Conservation (phyloP, 768 basidiomycete genomes). For the Tulasnella sp. region DNA sequence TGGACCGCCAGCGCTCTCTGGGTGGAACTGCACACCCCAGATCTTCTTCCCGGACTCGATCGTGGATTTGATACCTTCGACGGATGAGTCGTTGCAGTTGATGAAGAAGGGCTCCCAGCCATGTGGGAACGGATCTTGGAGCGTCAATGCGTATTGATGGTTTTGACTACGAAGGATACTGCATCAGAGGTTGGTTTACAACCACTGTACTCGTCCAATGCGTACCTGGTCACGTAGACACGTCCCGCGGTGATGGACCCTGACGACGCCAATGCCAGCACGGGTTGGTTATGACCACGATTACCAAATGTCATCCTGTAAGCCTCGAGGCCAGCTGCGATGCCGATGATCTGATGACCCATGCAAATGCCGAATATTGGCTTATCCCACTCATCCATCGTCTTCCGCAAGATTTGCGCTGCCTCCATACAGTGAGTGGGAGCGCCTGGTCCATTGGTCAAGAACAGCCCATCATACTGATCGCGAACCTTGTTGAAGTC, state of each 20-base stretch:
- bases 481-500: conserved; percentile 90
- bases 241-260: conserved; percentile 92
- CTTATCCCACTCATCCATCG: conserved; percentile 78
- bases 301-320: conserved; percentile 99
- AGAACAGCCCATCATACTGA: conserved; percentile 87
- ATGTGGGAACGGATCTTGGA: conserved; percentile 88
- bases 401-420: conserved; percentile 64
- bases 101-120: conserved; percentile 99
- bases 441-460: conserved; percentile 95
- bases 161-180: conserved; percentile 53
- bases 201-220: conserved; percentile 15
- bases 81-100: conserved; percentile 98
- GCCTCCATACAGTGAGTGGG: conserved; percentile 83
- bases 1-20: conserved; percentile 96
- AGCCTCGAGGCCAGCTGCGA: conserved; percentile 92
- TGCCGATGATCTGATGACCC: conserved; percentile 97
- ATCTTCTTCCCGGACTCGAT: conserved; percentile 76
- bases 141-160: conserved; percentile 92
- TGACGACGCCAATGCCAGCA: conserved; percentile 83
- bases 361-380: conserved; percentile 98
- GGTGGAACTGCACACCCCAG: conserved; percentile 99
- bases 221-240: conserved; percentile 88
- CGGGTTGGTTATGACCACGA: conserved; percentile 97
- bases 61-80: conserved; percentile 97
- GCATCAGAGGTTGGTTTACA: background rate